Conservation (phyloP, 2,329 filamentous ascomycete genomes). For the Neonectria coccinea region DNA sequence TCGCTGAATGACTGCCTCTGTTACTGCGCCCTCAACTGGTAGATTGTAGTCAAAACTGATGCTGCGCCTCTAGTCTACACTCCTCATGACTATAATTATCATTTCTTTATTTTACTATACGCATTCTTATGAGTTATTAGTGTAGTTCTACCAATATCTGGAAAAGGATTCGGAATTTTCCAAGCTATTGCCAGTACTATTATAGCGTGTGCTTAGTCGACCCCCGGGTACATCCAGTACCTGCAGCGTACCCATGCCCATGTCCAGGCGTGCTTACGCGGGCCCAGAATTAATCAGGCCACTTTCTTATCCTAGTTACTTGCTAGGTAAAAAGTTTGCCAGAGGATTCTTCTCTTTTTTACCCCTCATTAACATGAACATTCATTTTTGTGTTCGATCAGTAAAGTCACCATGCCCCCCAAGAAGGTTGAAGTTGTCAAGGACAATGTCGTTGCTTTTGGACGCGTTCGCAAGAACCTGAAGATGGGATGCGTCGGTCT, state of each 20-base stretch:
- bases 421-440: constrained; percentile 55
- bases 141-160: too few relatives aligned
- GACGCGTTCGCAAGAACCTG: constrained; percentile 57
- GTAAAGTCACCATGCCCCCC: constrained; percentile 52
- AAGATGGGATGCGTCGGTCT: constrained; percentile 62
- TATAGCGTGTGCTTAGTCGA: constrained; percentile 7
- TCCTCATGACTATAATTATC: too few relatives aligned
- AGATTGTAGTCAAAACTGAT: too few relatives aligned
- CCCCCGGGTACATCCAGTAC: constrained; percentile 3
- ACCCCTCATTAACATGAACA: constrained; percentile 10
- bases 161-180: too few relatives aligned
- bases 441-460: constrained; percentile 60
- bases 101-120: too few relatives aligned
- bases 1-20: too few relatives aligned
- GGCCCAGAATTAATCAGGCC: constrained; percentile 40
- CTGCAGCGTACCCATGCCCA: constrained; percentile 29
- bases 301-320: constrained; percentile 24
- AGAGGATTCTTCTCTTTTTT: constrained; percentile 27
- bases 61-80: too few relatives aligned
- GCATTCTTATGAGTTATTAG: too few relatives aligned
- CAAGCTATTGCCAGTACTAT: too few relatives aligned
- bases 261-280: constrained; percentile 38
- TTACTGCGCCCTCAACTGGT: too few relatives aligned
- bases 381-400: constrained; percentile 11
- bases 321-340: constrained; percentile 39